Conservation (phyloP, 2,329 filamentous ascomycete species). For the Cladosporium sp. region DNA sequence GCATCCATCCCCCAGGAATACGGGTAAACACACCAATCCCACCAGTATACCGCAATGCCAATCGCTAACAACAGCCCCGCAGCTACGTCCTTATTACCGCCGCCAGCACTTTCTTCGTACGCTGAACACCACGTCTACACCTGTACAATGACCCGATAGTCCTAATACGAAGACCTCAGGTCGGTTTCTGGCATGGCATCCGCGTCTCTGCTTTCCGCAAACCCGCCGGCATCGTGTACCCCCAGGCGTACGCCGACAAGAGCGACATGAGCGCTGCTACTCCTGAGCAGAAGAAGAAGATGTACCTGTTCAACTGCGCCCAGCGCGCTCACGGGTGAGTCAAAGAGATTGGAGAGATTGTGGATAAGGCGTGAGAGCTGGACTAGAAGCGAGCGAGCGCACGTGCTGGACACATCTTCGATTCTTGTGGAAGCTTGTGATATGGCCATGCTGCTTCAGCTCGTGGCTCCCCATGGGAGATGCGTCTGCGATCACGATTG, state of each 20-base stretch:
- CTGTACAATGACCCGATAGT: constrained; percentile 14
- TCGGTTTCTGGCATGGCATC: constrained; percentile 54
- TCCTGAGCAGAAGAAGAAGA: constrained; percentile 44
- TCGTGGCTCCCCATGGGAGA: neutral
- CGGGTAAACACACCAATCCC: constrained; percentile 41
- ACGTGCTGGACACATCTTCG: neutral
- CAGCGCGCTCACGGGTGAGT: constrained; percentile 50
- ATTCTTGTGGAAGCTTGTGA: neutral
- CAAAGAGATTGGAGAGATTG: neutral
- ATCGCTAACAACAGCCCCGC: constrained; percentile 21
- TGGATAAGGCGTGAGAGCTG: neutral
- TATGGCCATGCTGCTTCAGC: neutral
- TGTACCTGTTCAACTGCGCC: constrained; percentile 53
- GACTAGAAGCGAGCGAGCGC: neutral
- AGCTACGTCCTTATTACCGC: constrained; percentile 60
- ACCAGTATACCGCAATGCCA: neutral
- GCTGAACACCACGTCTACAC: neutral
- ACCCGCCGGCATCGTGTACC: constrained; percentile 57
- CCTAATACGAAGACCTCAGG: constrained; percentile 27
- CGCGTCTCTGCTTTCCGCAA: constrained; percentile 53
- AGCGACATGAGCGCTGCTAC: constrained; percentile 52
- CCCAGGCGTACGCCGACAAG: constrained; percentile 59
- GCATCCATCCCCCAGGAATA: constrained; percentile 49
- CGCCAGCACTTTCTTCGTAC: constrained; percentile 54
- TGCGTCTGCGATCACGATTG: neutral